phyloP scores from a whole-genome alignment of 2,329 filamentous ascomycete species.

The Penicillium sp. region DNA sequence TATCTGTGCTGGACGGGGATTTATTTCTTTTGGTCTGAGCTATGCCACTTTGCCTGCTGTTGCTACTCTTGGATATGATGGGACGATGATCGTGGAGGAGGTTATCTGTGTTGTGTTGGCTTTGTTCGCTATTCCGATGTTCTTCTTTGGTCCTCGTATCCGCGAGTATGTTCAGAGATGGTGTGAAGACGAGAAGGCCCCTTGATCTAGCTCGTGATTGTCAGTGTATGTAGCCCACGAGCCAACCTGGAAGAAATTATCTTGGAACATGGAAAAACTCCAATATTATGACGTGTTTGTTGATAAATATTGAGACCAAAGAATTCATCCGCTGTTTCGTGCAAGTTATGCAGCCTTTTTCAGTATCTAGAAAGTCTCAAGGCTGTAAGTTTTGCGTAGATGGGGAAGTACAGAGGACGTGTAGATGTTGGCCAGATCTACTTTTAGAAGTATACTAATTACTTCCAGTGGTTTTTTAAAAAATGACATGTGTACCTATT shows the following conservation, averaged over 20 bases:
- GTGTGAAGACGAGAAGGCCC: neutral
- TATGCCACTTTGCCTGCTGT: conserved; percentile 7
- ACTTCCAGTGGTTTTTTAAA: too few species aligned
- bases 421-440: too few species aligned
- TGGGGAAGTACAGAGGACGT: too few species aligned
- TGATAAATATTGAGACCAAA: too few species aligned
- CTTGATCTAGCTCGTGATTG: neutral
- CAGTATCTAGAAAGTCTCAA: too few species aligned
- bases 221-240: neutral
- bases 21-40: conserved; percentile 14
- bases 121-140: conserved; percentile 5
- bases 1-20: conserved; percentile 11
- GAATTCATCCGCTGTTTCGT: too few species aligned
- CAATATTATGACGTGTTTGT: too few species aligned
- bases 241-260: neutral
- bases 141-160: conserved; percentile 2
- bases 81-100: conserved; percentile 4
- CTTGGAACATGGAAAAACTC: neutral
- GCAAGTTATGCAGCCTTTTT: too few species aligned
- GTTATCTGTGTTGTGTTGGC: conserved; percentile 4
- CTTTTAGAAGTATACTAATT: too few species aligned
- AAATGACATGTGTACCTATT: too few species aligned
- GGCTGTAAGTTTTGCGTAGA: too few species aligned
- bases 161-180: neutral
- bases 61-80: conserved; percentile 2